Percentiles rank a stretch among this genome's conserved stretches.
phyloP scores from a whole-genome alignment of 1,284 basidiomycete genomes.

The Apiotrichum montevideense region DNA sequence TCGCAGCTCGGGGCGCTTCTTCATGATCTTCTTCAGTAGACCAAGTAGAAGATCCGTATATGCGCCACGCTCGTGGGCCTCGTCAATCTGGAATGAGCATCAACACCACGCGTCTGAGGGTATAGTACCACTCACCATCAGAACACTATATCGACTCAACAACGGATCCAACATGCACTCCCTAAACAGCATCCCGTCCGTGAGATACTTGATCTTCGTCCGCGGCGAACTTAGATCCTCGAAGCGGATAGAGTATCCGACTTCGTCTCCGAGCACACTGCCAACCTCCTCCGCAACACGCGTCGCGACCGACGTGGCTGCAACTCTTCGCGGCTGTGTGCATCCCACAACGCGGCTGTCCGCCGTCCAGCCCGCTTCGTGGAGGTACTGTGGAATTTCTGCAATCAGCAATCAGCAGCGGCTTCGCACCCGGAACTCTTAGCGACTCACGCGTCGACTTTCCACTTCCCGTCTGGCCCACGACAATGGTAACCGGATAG shows the following conservation, averaged over 20 bases:
- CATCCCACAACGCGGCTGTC: slow-evolving; percentile 74
- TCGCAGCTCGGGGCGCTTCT: slow-evolving; percentile 79
- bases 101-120: neutral
- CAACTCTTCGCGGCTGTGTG: slow-evolving; percentile 92
- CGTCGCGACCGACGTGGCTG: slow-evolving; percentile 86
- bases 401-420: slow-evolving; percentile 7
- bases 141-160: slow-evolving; percentile 82
- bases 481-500: slow-evolving; percentile 72
- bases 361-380: slow-evolving; percentile 81
- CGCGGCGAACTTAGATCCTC: slow-evolving; percentile 79
- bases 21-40: slow-evolving; percentile 86
- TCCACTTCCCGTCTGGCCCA: slow-evolving; percentile 94
- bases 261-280: slow-evolving; percentile 81
- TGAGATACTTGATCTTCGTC: slow-evolving; percentile 93
- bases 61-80: slow-evolving; percentile 91
- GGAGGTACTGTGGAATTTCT: slow-evolving; percentile 92
- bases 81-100: slow-evolving; percentile 64
- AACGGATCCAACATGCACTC: slow-evolving; percentile 86
- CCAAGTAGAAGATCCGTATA: slow-evolving; percentile 93
- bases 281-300: slow-evolving; percentile 89
- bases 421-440: neutral
- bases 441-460: slow-evolving; percentile 84
- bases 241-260: slow-evolving; percentile 95
- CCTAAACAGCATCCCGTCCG: slow-evolving; percentile 95
- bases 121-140: slow-evolving; percentile 63